Evolutionary conservation across 2,329 filamentous ascomycete genomes (phyloP), one percentile per base, ranked within the genome.

Genomic region (Penicillium frequentans): DNA sequence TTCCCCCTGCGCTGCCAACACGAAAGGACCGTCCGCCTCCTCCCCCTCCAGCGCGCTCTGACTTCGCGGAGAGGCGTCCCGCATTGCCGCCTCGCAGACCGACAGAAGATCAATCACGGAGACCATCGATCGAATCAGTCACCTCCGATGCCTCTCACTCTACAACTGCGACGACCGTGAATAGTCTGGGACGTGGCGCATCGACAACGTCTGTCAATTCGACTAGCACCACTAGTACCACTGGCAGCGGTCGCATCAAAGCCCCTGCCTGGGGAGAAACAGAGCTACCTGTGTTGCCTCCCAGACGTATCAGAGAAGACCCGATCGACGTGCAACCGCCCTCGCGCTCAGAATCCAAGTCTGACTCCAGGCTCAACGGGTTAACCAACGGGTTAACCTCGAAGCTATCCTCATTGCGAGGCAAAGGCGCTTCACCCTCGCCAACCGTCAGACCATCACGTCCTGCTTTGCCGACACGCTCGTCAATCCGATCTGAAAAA

Each of bases 221-320:
- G 10, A 54, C 35, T 42, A 10, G 19, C 19, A 42, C 39, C 9
- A 42, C 37, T 23, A 19, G 37, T 23, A 42, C 37, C 19, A 42
- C 37, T 54, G 60, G 64, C 37, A 63, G 70, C 24, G 70, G 73
- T 56, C 72, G 75, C 44, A 72, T 82, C 48, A 79, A 80, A 64
- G 82, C 84, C 6, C 85, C 85, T 10, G 79, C 80, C 47, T 87
- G 81, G 72, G 82, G 84, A 58, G 80, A 83, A 49, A 70, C 78
- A 14, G 77, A 79, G 37, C 70, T 86, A 10, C 85, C 85, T 51
- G 75, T 80, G 29, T 72, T 86, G 35, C 84, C 83, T 49, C 78
- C 81, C 1, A 84, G 81, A 64, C 71, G 74, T 46, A 44, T 56
- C 52, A 70, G 68, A 56, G 66, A 74, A 55, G 61, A 63, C 6